Base-by-base conservation (phyloP, 495 filamentous ascomycete species). In the Hypoxylon fragiforme region DNA sequence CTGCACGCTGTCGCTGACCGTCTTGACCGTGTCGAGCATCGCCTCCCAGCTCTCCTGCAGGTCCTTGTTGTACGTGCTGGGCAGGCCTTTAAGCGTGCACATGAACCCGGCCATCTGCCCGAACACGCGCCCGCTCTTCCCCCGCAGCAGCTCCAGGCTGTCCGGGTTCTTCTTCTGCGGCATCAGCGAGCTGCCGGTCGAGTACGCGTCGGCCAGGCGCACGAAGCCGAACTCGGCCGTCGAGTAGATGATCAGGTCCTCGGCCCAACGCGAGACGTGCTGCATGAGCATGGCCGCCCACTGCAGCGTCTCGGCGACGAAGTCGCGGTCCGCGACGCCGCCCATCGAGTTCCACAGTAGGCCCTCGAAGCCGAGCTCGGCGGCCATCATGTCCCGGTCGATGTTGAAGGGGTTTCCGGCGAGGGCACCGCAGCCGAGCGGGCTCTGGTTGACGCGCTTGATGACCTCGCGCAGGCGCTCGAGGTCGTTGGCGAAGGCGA, bases 41-140 rank as follows among this genome's bases (percentile, higher is more conserved):
- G 88, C 87, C 76, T 96, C 90, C 55, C 90, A 85, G 51, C 83
- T 86, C 74, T 97, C 92, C 72, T 97, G 92, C 12, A 96, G 76
- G 66, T 96, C 89, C 76, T 96, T 95, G 77, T 97, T 95, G 78
- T 96, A 97, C 4, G 90, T 95, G 18, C 84, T 88, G 1, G 92
- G 91, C 15, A 96, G 78, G 26, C 88, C 88, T 77, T 97, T 97
- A 67, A 89, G 83, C 11, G 86, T 94, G 70, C 81, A 83, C 84
- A 90, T 92, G 60, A 97, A 77, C 26, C 92, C 92, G 6, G 88
- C 81, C 86, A 96, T 91, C 62, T 91, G 85, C 1, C 91, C 91
- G 65, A 96, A 92, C 7, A 85, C 85, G 36, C 91, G 79, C 1
- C 92, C 92, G 26, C 81, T 76, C 77, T 97, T 97, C 13, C 92